Evolutionary conservation across 148 eudicot genomes (phyloP), one percentile per base, ranked within the genome.

Genomic region (Suaeda aralocaspica): DNA sequence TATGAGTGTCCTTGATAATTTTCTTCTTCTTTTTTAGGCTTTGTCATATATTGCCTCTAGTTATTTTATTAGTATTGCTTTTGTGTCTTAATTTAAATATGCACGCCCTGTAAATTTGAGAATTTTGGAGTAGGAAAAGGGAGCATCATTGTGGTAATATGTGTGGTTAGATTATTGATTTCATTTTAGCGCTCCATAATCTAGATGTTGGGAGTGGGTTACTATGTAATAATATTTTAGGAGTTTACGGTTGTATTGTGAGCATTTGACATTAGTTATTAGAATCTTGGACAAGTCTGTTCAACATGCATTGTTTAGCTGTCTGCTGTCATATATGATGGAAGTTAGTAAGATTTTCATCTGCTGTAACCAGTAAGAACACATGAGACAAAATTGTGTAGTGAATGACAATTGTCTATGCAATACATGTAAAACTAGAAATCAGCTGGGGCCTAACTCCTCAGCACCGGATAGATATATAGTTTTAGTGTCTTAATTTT

Each of bases 381-480:
- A 44, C 53, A 30, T 18, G 39, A 59, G 53, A 61, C 49, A 60
- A 50, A 44, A 59, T 60, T 50, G 55, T 49, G 39, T 60, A 30
- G 49, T 57, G 14, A 15, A 25, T 68, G 72, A 73, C 64, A 60
- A n/a, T 66, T 62, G 58, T 45, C 67, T 57, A 59, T 62, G 19
- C 26, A 51, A 60, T 41, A 49, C 29, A 56, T 33, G 44, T 18
- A 29, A 22, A 33, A 31, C 50, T 31, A 33, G 65, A 56, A 64
- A 69, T 46, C 69, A 69, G 48, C 73, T 69, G 46, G 66, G 73
- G 73, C 69, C 63, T 44, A 33, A 19, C 44, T 18, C 39, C 18
- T 24, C 42, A 59, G 6, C 14, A 2, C 33, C 4, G 9, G 18
- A 56, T 36, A 28, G 36, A 14, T 8, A 4, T 6, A 18, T 41